Conservation (phyloP, 495 filamentous ascomycete species). For the Neurospora sp. region DNA sequence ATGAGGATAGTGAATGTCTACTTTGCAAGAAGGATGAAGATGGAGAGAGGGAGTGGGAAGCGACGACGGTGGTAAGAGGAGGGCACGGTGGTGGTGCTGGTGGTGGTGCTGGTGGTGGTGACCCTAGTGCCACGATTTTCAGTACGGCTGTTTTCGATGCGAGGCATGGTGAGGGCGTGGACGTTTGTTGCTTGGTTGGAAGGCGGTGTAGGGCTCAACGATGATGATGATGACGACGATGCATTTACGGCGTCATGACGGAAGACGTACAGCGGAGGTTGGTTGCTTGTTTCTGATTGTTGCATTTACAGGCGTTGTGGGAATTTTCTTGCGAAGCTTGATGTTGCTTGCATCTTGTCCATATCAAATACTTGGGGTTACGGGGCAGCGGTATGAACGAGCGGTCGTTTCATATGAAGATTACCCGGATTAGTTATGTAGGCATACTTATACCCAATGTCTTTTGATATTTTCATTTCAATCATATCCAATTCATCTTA, state of each 20-base stretch:
- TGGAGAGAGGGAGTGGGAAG: neutral
- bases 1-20: neutral
- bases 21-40: neutral
- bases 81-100: neutral
- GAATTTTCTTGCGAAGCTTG: neutral
- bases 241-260: neutral
- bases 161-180: neutral
- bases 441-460: neutral
- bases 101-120: neutral
- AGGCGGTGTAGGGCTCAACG: neutral
- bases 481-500: neutral
- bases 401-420: too few species aligned
- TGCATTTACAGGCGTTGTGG: neutral
- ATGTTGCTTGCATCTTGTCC: neutral
- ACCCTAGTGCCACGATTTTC: neutral
- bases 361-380: neutral
- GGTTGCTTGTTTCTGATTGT: neutral
- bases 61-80: neutral
- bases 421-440: neutral
- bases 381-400: neutral
- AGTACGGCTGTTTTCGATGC: neutral
- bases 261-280: neutral
- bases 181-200: neutral
- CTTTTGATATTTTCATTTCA: neutral
- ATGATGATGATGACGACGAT: neutral